Evolutionary conservation across 2,329 filamentous ascomycete genomes (phyloP).

Genomic region (Bretziella fagacearum): DNA sequence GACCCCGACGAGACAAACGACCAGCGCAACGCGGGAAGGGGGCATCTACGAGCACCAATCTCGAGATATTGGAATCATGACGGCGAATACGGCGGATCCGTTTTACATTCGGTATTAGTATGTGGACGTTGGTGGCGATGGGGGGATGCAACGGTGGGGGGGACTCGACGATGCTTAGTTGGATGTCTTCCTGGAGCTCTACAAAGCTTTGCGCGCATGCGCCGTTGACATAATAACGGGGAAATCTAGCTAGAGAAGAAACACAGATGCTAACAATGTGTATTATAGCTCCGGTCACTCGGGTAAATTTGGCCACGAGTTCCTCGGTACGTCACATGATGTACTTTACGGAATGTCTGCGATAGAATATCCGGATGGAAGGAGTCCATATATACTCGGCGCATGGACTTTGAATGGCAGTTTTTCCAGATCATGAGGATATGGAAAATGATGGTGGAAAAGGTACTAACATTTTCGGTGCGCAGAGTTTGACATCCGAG

Average conservation of each 20-base stretch:
- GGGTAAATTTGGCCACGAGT: slow-evolving; percentile 94
- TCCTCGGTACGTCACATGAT: slow-evolving; percentile 49
- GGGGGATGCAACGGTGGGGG: neutral
- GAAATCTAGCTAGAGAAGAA: too few species aligned
- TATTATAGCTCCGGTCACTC: slow-evolving; percentile 78
- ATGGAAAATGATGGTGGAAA: neutral
- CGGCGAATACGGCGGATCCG: slow-evolving; percentile 35
- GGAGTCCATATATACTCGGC: too few species aligned
- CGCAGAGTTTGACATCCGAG: slow-evolving; percentile 91
- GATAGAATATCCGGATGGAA: too few species aligned
- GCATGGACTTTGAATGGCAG: too few species aligned
- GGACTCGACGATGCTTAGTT: neutral
- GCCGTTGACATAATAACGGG: neutral
- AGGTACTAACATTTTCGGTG: neutral
- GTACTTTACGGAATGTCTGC: neutral
- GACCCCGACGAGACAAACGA: neutral
- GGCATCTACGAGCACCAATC: neutral
- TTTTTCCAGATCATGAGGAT: slow-evolving; percentile 12
- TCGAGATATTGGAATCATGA: neutral
- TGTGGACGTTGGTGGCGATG: slow-evolving; percentile 23
- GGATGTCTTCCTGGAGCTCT: neutral
- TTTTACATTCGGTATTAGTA: slow-evolving; percentile 99
- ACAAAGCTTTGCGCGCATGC: neutral
- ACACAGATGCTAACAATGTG: slow-evolving; percentile 13
- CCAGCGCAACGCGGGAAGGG: too few species aligned